Evolutionary conservation across 2,329 filamentous ascomycete species (phyloP).

Genomic region (Colletotrichum sp.): DNA sequence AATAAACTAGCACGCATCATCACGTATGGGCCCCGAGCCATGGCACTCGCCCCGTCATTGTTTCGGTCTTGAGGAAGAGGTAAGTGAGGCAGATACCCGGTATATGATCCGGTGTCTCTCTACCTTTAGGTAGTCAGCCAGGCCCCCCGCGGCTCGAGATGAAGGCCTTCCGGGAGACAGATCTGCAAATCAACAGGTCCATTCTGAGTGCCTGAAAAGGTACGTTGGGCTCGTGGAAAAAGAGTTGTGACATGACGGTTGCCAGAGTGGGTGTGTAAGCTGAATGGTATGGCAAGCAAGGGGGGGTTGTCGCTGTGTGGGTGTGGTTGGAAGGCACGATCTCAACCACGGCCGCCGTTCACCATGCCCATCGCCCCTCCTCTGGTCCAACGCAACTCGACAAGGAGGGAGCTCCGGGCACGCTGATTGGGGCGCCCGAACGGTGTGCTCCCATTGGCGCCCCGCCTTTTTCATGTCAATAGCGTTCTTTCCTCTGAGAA

Average conservation of each 20-base stretch:
- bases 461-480: not conserved
- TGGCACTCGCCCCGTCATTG: not conserved
- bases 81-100: not conserved
- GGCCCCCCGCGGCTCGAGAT: not conserved
- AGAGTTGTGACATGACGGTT: not conserved
- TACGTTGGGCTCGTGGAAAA: not conserved
- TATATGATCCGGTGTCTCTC: not conserved
- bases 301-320: not conserved
- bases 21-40: not conserved
- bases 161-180: not conserved
- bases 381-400: not conserved
- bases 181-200: not conserved
- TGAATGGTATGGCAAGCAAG: not conserved
- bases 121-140: not conserved
- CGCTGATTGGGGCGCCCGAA: not conserved
- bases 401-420: not conserved
- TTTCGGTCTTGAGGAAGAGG: not conserved
- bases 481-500: constrained; percentile 11
- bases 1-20: not conserved
- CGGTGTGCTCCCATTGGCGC: not conserved
- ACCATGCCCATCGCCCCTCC: not conserved
- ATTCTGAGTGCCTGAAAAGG: not conserved
- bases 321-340: not conserved
- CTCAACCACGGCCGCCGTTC: not conserved
- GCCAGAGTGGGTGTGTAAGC: not conserved